These are phyloP conservation scores for Aspergillus tubingensis DNA, from an alignment of 2,329 filamentous ascomycete species.

Conservation along the genomic window DNA sequence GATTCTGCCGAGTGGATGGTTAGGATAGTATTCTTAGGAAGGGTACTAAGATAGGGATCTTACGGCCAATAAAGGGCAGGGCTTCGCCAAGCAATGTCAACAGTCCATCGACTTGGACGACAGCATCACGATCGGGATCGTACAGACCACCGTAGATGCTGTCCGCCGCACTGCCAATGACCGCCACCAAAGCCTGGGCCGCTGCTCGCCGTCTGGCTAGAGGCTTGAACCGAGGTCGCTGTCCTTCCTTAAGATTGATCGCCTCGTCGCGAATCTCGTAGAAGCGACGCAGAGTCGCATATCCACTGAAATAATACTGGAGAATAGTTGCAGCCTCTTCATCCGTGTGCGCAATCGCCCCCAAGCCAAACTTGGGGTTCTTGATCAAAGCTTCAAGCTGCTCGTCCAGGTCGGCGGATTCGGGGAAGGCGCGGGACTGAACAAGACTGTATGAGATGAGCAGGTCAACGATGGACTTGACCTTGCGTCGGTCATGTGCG, in stretches of 20 bases:
- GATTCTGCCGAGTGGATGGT: conserved; percentile 44
- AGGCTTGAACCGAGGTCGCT: conserved; percentile 51
- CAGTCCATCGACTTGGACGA: conserved; percentile 85
- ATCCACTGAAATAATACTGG: conserved; percentile 84
- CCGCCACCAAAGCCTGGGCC: conserved; percentile 73
- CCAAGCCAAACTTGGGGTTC: conserved; percentile 70
- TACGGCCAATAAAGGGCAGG: conserved; percentile 70
- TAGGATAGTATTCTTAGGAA: background rate
- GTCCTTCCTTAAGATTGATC: conserved; percentile 39
- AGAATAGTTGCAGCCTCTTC: conserved; percentile 79
- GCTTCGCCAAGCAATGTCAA: conserved; percentile 82
- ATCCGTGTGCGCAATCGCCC: conserved; percentile 71
- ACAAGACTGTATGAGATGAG: conserved; percentile 85
- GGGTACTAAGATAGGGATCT: conserved; percentile 20
- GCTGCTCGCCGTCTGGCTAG: conserved; percentile 68
- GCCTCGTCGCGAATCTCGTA: conserved; percentile 82
- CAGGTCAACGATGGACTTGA: conserved; percentile 81
- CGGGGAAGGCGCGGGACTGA: conserved; percentile 78
- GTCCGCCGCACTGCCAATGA: conserved; percentile 82
- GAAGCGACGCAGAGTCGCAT: conserved; percentile 85
- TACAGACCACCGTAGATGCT: conserved; percentile 90
- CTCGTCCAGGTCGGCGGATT: conserved; percentile 69
- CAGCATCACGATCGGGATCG: conserved; percentile 75
- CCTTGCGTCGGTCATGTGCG: conserved; percentile 74
- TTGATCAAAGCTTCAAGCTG: conserved; percentile 70